phyloP scores from a whole-genome alignment of 2,329 filamentous ascomycete species.

The Aureobasidium vineae region DNA sequence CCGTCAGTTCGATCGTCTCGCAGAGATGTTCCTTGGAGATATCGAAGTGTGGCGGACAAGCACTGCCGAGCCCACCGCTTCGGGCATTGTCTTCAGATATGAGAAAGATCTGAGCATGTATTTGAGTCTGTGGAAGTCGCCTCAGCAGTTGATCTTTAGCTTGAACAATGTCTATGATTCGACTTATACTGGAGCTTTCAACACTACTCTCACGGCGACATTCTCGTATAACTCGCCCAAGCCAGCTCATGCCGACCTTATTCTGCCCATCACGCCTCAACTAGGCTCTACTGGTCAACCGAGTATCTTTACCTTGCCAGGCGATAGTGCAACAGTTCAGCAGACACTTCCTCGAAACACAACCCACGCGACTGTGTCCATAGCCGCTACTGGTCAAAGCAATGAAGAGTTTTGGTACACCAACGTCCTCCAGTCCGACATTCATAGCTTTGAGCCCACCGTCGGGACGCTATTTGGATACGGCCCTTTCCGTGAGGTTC shows the following conservation, averaged over 20 bases:
- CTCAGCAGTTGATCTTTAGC: constrained; percentile 77
- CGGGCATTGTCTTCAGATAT: constrained; percentile 73
- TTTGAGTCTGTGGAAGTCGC: constrained; percentile 63
- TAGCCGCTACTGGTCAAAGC: constrained; percentile 74
- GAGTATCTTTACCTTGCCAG: constrained; percentile 68
- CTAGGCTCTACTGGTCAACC: constrained; percentile 51
- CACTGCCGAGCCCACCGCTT: constrained; percentile 71
- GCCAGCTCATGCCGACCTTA: constrained; percentile 55
- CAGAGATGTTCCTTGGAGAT: constrained; percentile 71
- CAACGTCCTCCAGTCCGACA: constrained; percentile 66
- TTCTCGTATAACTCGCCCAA: constrained; percentile 52
- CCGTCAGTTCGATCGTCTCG: constrained; percentile 73
- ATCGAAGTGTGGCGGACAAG: constrained; percentile 80
- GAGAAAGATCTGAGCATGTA: constrained; percentile 76
- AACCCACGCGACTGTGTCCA: constrained; percentile 67
- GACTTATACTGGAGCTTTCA: constrained; percentile 70
- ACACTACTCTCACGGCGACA: constrained; percentile 70
- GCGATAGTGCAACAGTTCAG: constrained; percentile 58
- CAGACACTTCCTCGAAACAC: constrained; percentile 65
- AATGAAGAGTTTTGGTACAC: constrained; percentile 84
- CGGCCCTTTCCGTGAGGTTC: constrained; percentile 74
- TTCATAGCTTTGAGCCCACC: constrained; percentile 55
- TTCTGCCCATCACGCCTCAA: constrained; percentile 63
- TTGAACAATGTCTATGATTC: constrained; percentile 69
- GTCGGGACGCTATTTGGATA: constrained; percentile 61